phyloP scores from a whole-genome alignment of 2,329 filamentous ascomycete genomes.

The Metarhizium guizhouense region DNA sequence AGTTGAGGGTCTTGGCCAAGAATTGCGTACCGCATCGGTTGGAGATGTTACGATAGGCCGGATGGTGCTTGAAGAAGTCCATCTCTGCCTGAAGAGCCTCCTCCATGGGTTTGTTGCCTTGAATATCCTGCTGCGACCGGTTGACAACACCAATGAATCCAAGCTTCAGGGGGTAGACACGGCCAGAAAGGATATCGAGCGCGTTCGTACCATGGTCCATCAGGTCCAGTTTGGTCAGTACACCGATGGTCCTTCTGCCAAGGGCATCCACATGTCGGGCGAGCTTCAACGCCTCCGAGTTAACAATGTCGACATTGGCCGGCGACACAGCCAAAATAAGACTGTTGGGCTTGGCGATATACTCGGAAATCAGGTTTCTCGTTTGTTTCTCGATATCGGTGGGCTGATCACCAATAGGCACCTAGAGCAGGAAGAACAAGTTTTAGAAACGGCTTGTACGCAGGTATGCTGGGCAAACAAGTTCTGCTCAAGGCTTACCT shows the following conservation, averaged over 20 bases:
- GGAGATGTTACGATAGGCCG: conserved; percentile 94
- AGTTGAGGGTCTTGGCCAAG: conserved; percentile 88
- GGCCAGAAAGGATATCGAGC: conserved; percentile 91
- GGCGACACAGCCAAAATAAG: conserved; percentile 95
- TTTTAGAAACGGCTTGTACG: neutral
- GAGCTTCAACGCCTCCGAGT: conserved; percentile 94
- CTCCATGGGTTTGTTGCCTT: conserved; percentile 87
- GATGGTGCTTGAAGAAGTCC: conserved; percentile 96
- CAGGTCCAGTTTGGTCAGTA: conserved; percentile 91
- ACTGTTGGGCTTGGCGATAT: conserved; percentile 98
- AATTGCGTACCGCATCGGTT: conserved; percentile 89
- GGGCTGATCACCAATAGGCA: conserved; percentile 95
- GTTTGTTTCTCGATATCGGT: conserved; percentile 99
- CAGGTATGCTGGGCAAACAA: conserved; percentile 8
- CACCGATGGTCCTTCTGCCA: conserved; percentile 89
- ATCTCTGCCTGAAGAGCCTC: conserved; percentile 83
- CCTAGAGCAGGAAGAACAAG: conserved; percentile 34
- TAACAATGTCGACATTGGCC: conserved; percentile 96
- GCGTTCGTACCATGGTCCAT: conserved; percentile 99
- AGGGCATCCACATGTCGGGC: conserved; percentile 94
- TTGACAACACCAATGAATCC: conserved; percentile 98
- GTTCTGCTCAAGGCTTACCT: conserved; percentile 43
- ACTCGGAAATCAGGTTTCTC: conserved; percentile 90
- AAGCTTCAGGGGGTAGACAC: conserved; percentile 92
- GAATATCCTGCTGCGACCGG: conserved; percentile 95